Evolutionary conservation across 2,329 filamentous ascomycete genomes (phyloP), one percentile per base, ranked within the genome.

Genomic region (Cytospora chrysosperma): DNA sequence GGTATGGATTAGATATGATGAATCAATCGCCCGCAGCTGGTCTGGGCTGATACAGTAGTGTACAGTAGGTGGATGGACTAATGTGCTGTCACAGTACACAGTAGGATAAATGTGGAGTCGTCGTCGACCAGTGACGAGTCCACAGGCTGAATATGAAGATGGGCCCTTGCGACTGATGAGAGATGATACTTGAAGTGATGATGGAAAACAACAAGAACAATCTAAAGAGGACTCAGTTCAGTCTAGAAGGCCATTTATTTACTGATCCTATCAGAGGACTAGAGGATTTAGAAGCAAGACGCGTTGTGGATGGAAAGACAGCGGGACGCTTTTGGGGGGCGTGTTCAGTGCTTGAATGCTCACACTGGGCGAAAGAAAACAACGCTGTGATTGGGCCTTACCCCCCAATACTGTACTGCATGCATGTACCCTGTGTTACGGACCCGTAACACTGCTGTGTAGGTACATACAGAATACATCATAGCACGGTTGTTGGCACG

Each of bases 1-100:
- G 24, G 50, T 27, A 49, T 55, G 32, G 37, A 40, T 50, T 61
- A 53, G 50, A 60, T 60, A 34, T 19, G 47, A 53, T 43, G 56
- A 60, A 40, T 40, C 57, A 56, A 34, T 53, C 52, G 56, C 64
- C 57, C 63, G 64, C 64, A 59, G 64, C 47, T 47, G 34, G 49
- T 10, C 54, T 50, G 59, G 59, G 21, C 43, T 40, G n/a, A 52
- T 55, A 34, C 24, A 34, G 50, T n/a, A 50, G 32, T 37, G 27
- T 12, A 24, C 15, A 50, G 57, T 60, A 50, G 49, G 58, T 54
- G 34, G 58, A 32, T 40, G n/a, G 21, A 37, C 50, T 27, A 26
- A 26, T 21, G 50, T 40, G 37, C 37, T 40, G 37, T 37, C n/a
- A 12, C 34, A 30, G 30, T 32, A 32, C 12, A 10, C 30, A 32